These are phyloP conservation scores for Populus ilicifolia DNA, from an alignment of 345 rosid genomes.

Conservation along the genomic window DNA sequence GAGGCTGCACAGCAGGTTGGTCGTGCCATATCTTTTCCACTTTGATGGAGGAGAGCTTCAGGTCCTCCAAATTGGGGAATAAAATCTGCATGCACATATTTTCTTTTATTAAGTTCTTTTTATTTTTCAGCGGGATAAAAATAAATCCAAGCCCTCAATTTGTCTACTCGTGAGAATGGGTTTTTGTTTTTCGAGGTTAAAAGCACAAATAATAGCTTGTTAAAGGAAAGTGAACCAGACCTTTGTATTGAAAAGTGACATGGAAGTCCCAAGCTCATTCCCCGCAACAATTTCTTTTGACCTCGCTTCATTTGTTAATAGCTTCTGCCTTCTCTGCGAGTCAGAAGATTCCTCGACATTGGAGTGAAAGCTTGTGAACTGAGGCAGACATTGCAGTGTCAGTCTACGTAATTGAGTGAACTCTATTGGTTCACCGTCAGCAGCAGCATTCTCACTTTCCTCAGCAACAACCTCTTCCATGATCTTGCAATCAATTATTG, in stretches of 20 bases:
- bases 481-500: not conserved
- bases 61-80: not conserved
- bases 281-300: not conserved
- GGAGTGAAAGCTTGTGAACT: not conserved
- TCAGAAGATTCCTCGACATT: not conserved
- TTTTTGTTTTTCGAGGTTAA: not conserved
- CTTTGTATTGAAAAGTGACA: not conserved
- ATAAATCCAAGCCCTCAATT: no score
- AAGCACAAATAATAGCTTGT: no score
- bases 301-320: not conserved
- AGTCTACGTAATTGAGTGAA: not conserved
- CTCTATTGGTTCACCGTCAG: not conserved
- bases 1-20: not conserved
- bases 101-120: not conserved
- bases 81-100: constrained; percentile 5
- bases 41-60: not conserved
- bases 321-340: not conserved
- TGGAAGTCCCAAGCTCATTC: not conserved
- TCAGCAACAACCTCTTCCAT: constrained; percentile 6
- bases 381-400: not conserved
- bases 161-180: no score
- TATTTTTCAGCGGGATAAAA: not conserved
- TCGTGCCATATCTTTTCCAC: constrained; percentile 5
- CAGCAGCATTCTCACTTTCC: not conserved
- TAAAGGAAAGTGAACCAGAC: not conserved